Conservation (phyloP, 2,329 filamentous ascomycete genomes). For the Colletotrichum truncatum region DNA sequence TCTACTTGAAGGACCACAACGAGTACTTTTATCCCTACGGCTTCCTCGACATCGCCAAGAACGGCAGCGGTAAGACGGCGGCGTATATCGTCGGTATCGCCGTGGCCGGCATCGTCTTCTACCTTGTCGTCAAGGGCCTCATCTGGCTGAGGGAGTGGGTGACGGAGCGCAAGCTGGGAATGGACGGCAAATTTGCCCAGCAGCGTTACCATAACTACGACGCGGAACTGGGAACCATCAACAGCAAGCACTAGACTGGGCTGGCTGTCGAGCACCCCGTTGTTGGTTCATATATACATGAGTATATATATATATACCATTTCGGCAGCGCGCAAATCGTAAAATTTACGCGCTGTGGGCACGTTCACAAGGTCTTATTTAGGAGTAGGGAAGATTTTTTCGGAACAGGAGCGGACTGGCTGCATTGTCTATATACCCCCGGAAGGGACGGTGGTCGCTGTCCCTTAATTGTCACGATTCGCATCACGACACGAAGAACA, state of each 20-base stretch:
- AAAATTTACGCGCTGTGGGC: not conserved
- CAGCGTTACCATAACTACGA: slow-evolving; percentile 35
- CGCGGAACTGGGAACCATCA: slow-evolving; percentile 29
- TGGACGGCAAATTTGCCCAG: slow-evolving; percentile 51
- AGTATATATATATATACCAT: not conserved
- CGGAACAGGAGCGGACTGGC: not conserved
- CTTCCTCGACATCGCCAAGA: slow-evolving; percentile 73
- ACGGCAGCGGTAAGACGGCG: slow-evolving; percentile 64
- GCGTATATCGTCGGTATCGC: slow-evolving; percentile 72
- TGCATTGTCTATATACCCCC: slow-evolving; percentile 16
- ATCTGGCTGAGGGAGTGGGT: slow-evolving; percentile 60
- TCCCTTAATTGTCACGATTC: not conserved
- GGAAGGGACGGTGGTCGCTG: not conserved
- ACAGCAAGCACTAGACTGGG: slow-evolving; percentile 27
- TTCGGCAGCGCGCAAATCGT: no score
- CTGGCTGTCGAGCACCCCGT: no score
- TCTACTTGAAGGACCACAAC: no score
- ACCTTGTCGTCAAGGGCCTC: slow-evolving; percentile 57
- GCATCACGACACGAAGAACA: not conserved
- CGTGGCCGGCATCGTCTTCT: slow-evolving; percentile 61
- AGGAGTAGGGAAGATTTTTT: not conserved
- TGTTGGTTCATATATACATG: not conserved
- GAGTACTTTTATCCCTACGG: slow-evolving; percentile 79
- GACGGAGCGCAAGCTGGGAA: slow-evolving; percentile 56
- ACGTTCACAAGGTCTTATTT: not conserved